phyloP scores from a whole-genome alignment of 2,329 filamentous ascomycete genomes.

The Madurella mycetomatis region DNA sequence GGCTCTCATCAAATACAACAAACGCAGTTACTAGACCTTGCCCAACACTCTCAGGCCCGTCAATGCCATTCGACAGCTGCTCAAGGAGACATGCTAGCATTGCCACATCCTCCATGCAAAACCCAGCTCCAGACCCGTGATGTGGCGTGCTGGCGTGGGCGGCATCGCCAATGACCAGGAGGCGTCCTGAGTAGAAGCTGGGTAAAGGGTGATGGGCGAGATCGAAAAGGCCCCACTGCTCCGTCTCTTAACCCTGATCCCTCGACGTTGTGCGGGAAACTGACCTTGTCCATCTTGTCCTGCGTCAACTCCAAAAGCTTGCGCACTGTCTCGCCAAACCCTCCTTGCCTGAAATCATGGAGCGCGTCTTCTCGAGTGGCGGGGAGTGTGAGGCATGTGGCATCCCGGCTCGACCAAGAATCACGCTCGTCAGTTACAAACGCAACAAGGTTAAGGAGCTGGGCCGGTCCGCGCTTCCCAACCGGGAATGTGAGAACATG shows the following conservation, averaged over 20 bases:
- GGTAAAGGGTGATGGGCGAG: constrained; percentile 41
- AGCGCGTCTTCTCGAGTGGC: constrained; percentile 33
- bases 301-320: constrained; percentile 30
- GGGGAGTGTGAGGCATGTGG: constrained; percentile 22
- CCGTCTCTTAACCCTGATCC: background rate
- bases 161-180: constrained; percentile 56
- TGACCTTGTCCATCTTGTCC: constrained; percentile 29
- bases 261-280: constrained; percentile 10
- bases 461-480: constrained; percentile 37
- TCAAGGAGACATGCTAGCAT: constrained; percentile 44
- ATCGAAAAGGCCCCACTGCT: constrained; percentile 45
- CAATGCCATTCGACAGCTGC: constrained; percentile 24
- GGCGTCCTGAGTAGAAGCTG: constrained; percentile 38
- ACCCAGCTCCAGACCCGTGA: constrained; percentile 54
- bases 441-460: constrained; percentile 50
- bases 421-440: too few species aligned
- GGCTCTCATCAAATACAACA: constrained; percentile 45
- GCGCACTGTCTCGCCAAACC: constrained; percentile 31
- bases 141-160: constrained; percentile 60
- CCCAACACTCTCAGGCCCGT: constrained; percentile 27
- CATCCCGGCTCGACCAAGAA: constrained; percentile 27
- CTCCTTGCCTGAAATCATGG: constrained; percentile 30
- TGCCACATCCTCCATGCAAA: constrained; percentile 52
- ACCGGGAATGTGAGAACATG: constrained; percentile 61
- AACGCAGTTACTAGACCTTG: constrained; percentile 43